Base-by-base conservation (phyloP, 176 grass and related monocot genomes). In the Puya raimondii region DNA sequence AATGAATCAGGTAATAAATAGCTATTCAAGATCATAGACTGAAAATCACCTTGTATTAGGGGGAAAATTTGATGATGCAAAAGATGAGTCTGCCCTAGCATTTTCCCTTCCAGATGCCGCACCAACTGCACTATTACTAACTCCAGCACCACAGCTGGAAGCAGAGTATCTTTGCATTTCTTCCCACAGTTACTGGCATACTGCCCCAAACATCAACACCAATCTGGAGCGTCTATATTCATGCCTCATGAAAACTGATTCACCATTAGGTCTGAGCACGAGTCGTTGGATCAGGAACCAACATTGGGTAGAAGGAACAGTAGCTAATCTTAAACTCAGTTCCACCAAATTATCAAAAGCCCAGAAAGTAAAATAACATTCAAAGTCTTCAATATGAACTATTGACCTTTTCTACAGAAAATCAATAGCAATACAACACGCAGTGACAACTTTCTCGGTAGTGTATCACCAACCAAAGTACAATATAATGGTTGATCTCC, bases 131-230 rank as follows among this genome's bases (percentile, higher is more conserved):
- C 13, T 69, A 21, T 66, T 74, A 51, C 76, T 49, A 59, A 83
- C 81, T n/a, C 85, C 88, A 69, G 86, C 63, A 64, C 63, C 87
- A 80, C 72, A 81, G 81, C 79, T 74, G 53, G 86, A 68, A 81
- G 74, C 70, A 56, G 77, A 70, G 74, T 87, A 89, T 82, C 92
- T 90, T 75, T 96, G 92, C 92, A 96, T 96, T 58, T 80, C 80
- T 71, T 70, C 88, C 27, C 49, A 85, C 79, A 73, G 76, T 75
- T 83, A 84, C 67, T 51, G 69, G 82, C 78, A 85, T 67, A 64
- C 75, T 76, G 81, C 75, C 56, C 67, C 71, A 50, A 76, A 33
- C 65, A 84, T 88, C 59, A 78, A 33, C 54, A 61, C 29, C 23
- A 70, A 80, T 52, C 18, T 63, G 50, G 21, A 61, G 56, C 16